Evolutionary conservation across 2,329 filamentous ascomycete species (phyloP), one percentile per base, ranked within the genome.

Genomic region (Nannizzia gypsea): DNA sequence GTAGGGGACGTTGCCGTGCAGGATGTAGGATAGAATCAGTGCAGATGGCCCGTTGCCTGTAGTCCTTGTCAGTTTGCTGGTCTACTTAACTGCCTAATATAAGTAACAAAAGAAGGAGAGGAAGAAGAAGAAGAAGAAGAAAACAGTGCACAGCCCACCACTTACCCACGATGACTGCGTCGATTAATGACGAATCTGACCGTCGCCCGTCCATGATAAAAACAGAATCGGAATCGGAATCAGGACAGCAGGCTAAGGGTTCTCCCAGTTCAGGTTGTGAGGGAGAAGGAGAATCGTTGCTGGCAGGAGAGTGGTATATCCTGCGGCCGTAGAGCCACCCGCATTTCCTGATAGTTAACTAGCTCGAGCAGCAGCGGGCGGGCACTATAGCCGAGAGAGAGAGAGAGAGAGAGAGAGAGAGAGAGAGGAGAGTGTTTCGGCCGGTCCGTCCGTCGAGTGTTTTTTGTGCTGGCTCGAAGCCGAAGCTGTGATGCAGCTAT

Each of bases 31-130:
- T 38, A 85, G 74, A 64, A 84, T 80, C 71, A 85, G 76, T 57
- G 82, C 80, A 57, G 82, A 82, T 52, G 82, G 82, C 60, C 82
- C 82, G 68, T 83, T 83, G 67, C 82, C 82, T 83, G 64, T 24
- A 38, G 54, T n/a, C n/a, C n/a, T n/a, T 17, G 31, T 54, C 6
- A 40, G 34, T 17, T 36, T 17, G 6, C 24, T 28, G 8, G 3
- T 31, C 22, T 36, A 42, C n/a, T n/a, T n/a, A n/a, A n/a, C n/a
- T n/a, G n/a, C n/a, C n/a, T n/a, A n/a, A n/a, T n/a, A n/a, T n/a
- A n/a, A n/a, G n/a, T n/a, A n/a, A n/a, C n/a, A n/a, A n/a, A n/a
- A n/a, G n/a, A n/a, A n/a, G n/a, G n/a, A n/a, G n/a, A n/a, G n/a
- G n/a, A n/a, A n/a, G n/a, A n/a, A n/a, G n/a, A n/a, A n/a, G n/a